These are phyloP conservation scores for Scedosporium aurantiacum DNA, from an alignment of 2,329 filamentous ascomycete species.

Conservation along the genomic window DNA sequence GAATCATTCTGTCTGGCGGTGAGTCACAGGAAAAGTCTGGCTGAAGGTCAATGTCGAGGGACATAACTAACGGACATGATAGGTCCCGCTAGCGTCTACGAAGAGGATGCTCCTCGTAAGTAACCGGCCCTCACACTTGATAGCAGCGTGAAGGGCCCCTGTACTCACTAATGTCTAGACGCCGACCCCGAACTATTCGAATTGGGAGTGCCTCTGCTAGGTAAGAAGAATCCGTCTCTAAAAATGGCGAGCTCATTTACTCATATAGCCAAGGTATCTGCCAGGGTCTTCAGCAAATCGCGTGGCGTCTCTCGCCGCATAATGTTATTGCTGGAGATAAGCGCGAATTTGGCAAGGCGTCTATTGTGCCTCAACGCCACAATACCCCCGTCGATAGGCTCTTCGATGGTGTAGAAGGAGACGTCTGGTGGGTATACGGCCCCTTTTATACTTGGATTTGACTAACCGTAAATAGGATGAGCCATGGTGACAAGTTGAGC, in stretches of 20 bases:
- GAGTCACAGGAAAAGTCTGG: not conserved
- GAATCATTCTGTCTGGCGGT: constrained; percentile 52
- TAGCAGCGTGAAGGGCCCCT: not conserved
- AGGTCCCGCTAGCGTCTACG: constrained; percentile 65
- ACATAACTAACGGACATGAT: constrained; percentile 6
- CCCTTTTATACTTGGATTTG: not conserved
- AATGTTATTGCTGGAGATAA: constrained; percentile 37
- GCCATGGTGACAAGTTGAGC: constrained; percentile 76
- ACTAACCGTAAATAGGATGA: constrained; percentile 56
- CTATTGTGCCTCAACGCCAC: constrained; percentile 49
- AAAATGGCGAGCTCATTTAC: constrained; percentile 6
- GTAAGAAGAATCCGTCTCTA: constrained; percentile 16
- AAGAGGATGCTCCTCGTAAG: constrained; percentile 51
- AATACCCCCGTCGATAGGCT: constrained; percentile 61
- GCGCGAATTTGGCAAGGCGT: constrained; percentile 58
- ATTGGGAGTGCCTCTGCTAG: constrained; percentile 49
- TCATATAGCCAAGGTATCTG: constrained; percentile 33
- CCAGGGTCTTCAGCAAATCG: constrained; percentile 53
- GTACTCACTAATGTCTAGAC: constrained; percentile 25
- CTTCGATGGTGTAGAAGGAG: constrained; percentile 62
- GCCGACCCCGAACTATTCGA: constrained; percentile 76
- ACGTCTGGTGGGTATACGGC: not conserved
- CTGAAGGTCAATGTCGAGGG: not conserved
- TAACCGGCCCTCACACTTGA: not conserved
- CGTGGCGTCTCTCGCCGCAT: constrained; percentile 50